These are phyloP conservation scores for Prototheca cutis DNA, from an alignment of 163 green algal species.

Conservation along the genomic window DNA sequence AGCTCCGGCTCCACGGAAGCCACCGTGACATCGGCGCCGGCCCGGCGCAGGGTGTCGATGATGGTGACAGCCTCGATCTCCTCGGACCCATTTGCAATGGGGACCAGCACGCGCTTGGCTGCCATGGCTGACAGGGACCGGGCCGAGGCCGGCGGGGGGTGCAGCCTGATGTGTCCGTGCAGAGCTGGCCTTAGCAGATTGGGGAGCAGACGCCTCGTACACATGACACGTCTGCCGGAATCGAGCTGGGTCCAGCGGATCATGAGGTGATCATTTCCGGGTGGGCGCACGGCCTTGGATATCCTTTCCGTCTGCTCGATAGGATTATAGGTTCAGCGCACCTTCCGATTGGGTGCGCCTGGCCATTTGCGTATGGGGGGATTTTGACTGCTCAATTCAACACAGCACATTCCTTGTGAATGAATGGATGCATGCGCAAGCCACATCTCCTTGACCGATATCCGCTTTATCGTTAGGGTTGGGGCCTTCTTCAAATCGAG, in stretches of 20 bases:
- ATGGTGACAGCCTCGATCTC: conserved; percentile 82
- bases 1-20: conserved; percentile 63
- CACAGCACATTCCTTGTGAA: too few relatives aligned
- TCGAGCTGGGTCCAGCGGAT: background rate
- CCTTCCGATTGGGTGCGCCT: too few relatives aligned
- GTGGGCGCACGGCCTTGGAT: too few relatives aligned
- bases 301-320: too few relatives aligned
- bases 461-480: background rate
- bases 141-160: background rate
- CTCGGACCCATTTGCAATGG: conserved; percentile 66
- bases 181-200: background rate
- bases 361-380: too few relatives aligned
- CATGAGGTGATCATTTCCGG: background rate
- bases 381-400: too few relatives aligned
- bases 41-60: conserved; percentile 83
- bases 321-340: too few relatives aligned
- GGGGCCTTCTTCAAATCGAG: background rate
- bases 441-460: too few relatives aligned
- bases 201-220: background rate
- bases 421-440: too few relatives aligned
- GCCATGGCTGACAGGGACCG: background rate
- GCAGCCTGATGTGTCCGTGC: background rate
- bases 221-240: background rate
- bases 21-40: conserved; percentile 76
- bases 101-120: conserved; percentile 54